phyloP scores from a whole-genome alignment of 108 stramenopile genomes.

The Stephanodiscus triporus region DNA sequence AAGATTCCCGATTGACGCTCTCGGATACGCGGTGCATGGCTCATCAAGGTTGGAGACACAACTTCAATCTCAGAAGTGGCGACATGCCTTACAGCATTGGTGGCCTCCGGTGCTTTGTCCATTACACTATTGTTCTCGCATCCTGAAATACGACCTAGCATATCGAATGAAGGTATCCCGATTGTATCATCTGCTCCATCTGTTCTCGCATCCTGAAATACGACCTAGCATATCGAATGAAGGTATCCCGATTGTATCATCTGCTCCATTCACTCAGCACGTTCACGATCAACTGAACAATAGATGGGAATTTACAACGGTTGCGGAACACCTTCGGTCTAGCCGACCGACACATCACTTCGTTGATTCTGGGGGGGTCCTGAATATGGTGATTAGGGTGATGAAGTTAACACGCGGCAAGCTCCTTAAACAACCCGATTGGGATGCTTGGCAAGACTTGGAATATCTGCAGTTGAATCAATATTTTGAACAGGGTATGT shows the following conservation, averaged over 20 bases:
- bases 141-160: background rate
- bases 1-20: background rate
- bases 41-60: background rate
- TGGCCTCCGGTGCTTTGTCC: too few relatives aligned
- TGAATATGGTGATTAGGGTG: background rate
- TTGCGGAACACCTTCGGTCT: background rate
- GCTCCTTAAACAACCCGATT: background rate
- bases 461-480: slow-evolving; percentile 9
- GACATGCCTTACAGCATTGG: background rate
- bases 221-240: background rate
- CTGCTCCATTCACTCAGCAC: too few relatives aligned
- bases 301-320: too few relatives aligned
- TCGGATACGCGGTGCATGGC: background rate
- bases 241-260: background rate
- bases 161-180: background rate
- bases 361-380: background rate
- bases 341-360: too few relatives aligned
- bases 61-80: background rate
- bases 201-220: background rate
- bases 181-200: too few relatives aligned
- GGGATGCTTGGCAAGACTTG: slow-evolving; percentile 7
- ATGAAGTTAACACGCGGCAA: slow-evolving; percentile 2
- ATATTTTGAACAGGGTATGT: slow-evolving; percentile 8
- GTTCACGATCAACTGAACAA: too few relatives aligned
- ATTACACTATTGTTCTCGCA: background rate